Base-by-base conservation (phyloP, 768 basidiomycete genomes). In the Suillus subalutaceus region DNA sequence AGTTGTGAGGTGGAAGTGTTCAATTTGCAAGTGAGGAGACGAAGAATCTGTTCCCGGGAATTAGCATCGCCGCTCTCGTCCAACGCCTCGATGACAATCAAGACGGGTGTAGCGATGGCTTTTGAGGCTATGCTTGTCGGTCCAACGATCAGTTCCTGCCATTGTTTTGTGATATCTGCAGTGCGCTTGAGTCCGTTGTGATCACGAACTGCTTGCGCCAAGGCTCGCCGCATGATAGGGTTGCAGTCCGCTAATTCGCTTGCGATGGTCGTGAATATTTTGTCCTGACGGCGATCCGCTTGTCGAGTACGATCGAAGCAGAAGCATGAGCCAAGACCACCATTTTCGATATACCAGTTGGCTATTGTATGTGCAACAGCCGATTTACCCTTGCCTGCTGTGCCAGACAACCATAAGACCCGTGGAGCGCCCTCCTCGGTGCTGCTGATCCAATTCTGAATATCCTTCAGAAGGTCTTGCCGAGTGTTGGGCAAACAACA, bases 1-100 rank as follows among this genome's bases (percentile, higher is more conserved):
- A 13, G 16, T 13, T 60, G 53, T 9, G 26, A 30, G 5, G 41
- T 1, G 6, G 38, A 23, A 5, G 30, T 9, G 30, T 53, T 32
- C 2, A 2, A 16, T 4, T 56, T 8, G 3, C 52, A 32, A 26
- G 66, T 26, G 8, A 69, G 48, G 15, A 68, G 23, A 37, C 18
- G 0, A 12, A 77, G 71, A 40, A 75, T 66, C 10, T 18, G 23
- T 26, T 56, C 43, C 18, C 69, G 67, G 41, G 48, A 37, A 1
- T 20, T 16, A 4, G 40, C 55, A 4, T 68, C 55, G 3, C 65
- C 64, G 48, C 68, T 70, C 50, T 68, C 71, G 41, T 72, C 70
- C 38, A 74, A 56, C 4, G 63, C 75, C 46, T 77, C 75, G 16
- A 76, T 71, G 37, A 77, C 65, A 18, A 74, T 62, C 7, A 74